Evolutionary conservation across 2,329 filamentous ascomycete genomes (phyloP).

Genomic region (Cladosporium sp.): DNA sequence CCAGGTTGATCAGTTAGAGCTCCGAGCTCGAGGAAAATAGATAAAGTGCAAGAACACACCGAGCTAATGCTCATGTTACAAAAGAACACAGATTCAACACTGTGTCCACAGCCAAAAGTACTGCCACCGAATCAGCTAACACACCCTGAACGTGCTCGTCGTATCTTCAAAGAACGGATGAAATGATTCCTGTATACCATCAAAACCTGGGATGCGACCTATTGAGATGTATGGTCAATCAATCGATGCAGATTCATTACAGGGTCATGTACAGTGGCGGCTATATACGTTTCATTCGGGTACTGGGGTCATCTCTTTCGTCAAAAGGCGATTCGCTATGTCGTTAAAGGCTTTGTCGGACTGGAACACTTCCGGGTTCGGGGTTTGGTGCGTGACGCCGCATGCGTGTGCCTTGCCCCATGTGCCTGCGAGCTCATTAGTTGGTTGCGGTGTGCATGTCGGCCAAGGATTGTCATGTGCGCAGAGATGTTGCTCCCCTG

Average conservation of each 20-base stretch:
- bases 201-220: background rate
- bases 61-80: too few relatives aligned
- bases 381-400: constrained; percentile 8
- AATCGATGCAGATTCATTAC: background rate
- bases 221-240: background rate
- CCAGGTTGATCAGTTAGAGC: too few relatives aligned
- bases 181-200: too few relatives aligned
- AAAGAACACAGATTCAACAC: too few relatives aligned
- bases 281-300: background rate
- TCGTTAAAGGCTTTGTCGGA: constrained; percentile 11
- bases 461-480: background rate
- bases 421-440: background rate
- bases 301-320: background rate
- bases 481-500: background rate
- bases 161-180: too few relatives aligned
- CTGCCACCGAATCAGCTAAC: too few relatives aligned
- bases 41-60: too few relatives aligned
- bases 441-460: background rate
- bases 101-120: too few relatives aligned
- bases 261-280: background rate
- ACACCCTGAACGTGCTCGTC: too few relatives aligned
- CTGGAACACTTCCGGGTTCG: background rate
- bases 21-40: too few relatives aligned
- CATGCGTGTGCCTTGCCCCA: constrained; percentile 15
- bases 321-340: background rate